phyloP scores from a whole-genome alignment of 2,329 filamentous ascomycete genomes.

The Rutstroemia sp. region DNA sequence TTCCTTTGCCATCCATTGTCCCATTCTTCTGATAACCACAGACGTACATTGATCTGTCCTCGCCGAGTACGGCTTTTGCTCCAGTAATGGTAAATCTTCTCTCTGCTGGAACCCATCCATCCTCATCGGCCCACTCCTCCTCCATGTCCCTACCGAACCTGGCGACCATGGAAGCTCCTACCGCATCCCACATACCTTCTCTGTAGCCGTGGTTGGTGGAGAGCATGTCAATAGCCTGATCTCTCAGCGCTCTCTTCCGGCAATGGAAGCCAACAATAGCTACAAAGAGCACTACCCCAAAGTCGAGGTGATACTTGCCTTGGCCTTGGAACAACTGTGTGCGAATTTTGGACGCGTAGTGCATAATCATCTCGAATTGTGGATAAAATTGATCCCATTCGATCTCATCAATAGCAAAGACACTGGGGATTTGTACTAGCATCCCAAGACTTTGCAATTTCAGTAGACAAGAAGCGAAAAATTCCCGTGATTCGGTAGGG shows the following conservation, averaged over 20 bases:
- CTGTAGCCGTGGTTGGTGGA: constrained; percentile 4
- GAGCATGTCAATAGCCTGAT: constrained; percentile 5
- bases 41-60: background rate
- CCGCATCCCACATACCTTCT: constrained; percentile 16
- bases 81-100: constrained; percentile 2
- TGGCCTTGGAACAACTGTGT: background rate
- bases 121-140: constrained; percentile 10
- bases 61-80: background rate
- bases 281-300: constrained; percentile 11
- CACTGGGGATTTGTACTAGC: constrained; percentile 1
- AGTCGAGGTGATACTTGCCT: constrained; percentile 12
- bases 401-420: constrained; percentile 7
- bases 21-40: constrained; percentile 7
- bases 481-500: background rate
- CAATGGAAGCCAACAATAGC: constrained; percentile 10
- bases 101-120: constrained; percentile 3
- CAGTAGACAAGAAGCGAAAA: constrained; percentile 6
- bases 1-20: background rate
- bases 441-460: constrained; percentile 10
- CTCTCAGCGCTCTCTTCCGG: constrained; percentile 6
- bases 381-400: constrained; percentile 8
- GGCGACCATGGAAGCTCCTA: background rate
- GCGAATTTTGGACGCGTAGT: constrained; percentile 2
- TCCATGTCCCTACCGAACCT: constrained; percentile 8
- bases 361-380: constrained; percentile 9